phyloP scores from a whole-genome alignment of 192 early-diverging fungal species.

The Globomyces pollinis-pini region DNA sequence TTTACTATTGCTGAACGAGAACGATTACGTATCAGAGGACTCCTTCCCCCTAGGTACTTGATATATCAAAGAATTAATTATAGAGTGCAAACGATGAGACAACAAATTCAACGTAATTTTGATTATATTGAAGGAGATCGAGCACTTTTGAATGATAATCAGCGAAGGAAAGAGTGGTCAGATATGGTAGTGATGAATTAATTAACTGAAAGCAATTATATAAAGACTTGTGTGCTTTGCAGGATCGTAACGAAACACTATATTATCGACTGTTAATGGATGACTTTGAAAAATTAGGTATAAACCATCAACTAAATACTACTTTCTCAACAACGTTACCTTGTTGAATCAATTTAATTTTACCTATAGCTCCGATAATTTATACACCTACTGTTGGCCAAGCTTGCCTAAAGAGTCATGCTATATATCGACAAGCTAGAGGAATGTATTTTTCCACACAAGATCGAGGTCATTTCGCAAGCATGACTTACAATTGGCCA shows the following conservation, averaged over 20 bases:
- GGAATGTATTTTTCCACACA: conserved; percentile 82
- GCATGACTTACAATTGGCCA: conserved; percentile 75
- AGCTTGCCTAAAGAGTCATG: conserved; percentile 66
- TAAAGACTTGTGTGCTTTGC: conserved; percentile 62
- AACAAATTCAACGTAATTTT: conserved; percentile 43
- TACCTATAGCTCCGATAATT: conserved; percentile 28
- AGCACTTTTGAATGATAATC: conserved; percentile 62
- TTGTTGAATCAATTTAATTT: no score
- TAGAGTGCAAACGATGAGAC: conserved; percentile 35
- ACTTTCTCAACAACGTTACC: no score
- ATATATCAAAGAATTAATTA: conserved; percentile 58
- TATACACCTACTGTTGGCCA: conserved; percentile 42
- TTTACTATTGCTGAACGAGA: conserved; percentile 42
- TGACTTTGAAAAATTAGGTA: conserved; percentile 33
- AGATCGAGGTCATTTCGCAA: conserved; percentile 64
- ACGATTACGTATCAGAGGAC: conserved; percentile 56
- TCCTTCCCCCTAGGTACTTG: conserved; percentile 54
- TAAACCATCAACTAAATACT: no score
- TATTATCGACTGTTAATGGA: conserved; percentile 73
- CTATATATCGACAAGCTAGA: conserved; percentile 2
- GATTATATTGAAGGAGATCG: conserved; percentile 38
- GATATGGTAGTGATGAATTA: no score
- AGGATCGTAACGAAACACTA: conserved; percentile 67
- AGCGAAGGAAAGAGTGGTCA: neutral
- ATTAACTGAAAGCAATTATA: conserved; percentile 1